Evolutionary conservation across 345 rosid species (phyloP).

Genomic region (Populus nigra): DNA sequence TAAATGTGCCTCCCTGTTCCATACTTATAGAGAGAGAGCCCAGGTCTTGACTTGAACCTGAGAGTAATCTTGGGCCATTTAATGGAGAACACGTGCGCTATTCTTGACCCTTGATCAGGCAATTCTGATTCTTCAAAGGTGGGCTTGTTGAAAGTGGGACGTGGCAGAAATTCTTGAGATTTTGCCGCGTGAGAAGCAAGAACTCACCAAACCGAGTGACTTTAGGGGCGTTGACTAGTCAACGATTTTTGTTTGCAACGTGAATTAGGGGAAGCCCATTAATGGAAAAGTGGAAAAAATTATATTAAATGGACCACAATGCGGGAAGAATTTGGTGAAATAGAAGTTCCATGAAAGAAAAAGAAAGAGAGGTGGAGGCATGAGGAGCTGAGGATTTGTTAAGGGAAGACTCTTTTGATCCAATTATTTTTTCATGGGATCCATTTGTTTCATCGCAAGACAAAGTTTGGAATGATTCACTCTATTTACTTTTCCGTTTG

Average conservation of each 20-base stretch:
- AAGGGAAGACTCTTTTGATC: not conserved
- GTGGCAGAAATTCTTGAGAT: not conserved
- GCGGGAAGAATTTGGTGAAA: not conserved
- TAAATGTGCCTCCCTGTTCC: not conserved
- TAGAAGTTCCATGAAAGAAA: not conserved
- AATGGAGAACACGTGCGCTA: slow-evolving; percentile 17
- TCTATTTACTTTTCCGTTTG: too few relatives aligned
- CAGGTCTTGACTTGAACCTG: not conserved
- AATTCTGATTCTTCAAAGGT: not conserved
- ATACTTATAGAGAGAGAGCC: slow-evolving; percentile 17
- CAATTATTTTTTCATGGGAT: not conserved
- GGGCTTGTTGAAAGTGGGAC: slow-evolving; percentile 14
- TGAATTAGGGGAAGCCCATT: not conserved
- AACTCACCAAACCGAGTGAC: slow-evolving; percentile 24
- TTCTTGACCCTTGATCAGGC: slow-evolving; percentile 2
- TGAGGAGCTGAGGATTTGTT: not conserved
- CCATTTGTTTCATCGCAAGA: too few relatives aligned
- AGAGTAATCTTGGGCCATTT: not conserved
- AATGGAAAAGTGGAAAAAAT: not conserved
- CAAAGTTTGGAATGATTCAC: too few relatives aligned
- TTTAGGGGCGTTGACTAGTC: not conserved
- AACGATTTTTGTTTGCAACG: not conserved
- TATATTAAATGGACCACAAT: not conserved
- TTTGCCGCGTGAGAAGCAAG: slow-evolving; percentile 24
- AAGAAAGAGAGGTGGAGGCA: not conserved